phyloP scores from a whole-genome alignment of 176 grass and related monocot species.

The Eleusine coracana region DNA sequence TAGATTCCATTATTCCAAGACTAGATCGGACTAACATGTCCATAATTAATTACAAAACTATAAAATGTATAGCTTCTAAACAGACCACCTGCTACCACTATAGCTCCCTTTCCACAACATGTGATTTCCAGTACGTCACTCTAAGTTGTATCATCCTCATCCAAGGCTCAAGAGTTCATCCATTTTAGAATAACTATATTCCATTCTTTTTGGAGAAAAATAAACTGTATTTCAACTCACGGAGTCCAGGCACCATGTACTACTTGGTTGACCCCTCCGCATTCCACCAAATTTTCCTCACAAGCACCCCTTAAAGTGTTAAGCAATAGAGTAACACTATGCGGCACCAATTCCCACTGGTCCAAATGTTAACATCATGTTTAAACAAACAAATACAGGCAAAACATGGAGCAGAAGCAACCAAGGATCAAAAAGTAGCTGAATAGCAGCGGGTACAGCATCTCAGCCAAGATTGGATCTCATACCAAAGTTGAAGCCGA shows the following conservation, averaged over 20 bases:
- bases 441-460: not conserved
- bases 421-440: not conserved
- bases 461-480: constrained; percentile 56
- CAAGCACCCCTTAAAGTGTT: not conserved
- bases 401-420: constrained; percentile 23
- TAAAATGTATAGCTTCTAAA: not conserved
- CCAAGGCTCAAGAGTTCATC: constrained; percentile 9
- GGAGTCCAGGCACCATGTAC: not conserved
- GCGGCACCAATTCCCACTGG: not conserved
- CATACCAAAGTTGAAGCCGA: constrained; percentile 92
- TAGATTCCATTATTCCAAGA: not conserved
- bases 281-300: not conserved
- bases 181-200: not conserved
- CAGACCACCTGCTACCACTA: not conserved
- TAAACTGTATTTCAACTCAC: not conserved
- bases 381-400: not conserved
- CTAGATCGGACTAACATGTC: not conserved
- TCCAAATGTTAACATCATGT: constrained; percentile 6
- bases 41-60: not conserved
- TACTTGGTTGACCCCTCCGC: not conserved
- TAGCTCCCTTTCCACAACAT: not conserved
- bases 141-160: constrained; percentile 17
- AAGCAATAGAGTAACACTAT: not conserved
- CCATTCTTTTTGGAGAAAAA: no score
- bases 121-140: not conserved